phyloP scores from a whole-genome alignment of 257 asterid genomes.

The Solanum virginianum region DNA sequence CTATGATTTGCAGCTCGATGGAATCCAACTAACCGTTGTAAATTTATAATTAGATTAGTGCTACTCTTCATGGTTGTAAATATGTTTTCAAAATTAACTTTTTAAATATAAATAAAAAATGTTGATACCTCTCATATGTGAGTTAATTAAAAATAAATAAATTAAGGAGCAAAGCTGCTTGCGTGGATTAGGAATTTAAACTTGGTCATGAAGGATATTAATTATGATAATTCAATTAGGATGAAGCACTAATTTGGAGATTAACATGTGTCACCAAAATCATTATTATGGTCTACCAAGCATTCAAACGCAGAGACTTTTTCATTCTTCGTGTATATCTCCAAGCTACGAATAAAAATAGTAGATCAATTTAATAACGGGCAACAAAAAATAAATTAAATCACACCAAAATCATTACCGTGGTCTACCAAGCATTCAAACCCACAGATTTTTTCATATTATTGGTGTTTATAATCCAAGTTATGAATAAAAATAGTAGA shows the following conservation, averaged over 20 bases:
- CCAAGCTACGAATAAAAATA: no score
- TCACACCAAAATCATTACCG: no score
- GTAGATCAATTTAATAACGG: no score
- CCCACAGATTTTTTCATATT: no score
- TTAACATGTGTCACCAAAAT: background rate
- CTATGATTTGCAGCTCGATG: background rate
- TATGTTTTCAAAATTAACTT: background rate
- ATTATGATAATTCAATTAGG: no score
- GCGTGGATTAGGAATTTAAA: background rate
- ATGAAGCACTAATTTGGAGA: background rate
- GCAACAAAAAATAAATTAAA: no score
- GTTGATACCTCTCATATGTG: background rate
- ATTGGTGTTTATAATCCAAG: no score
- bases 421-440: background rate
- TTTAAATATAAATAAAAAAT: background rate
- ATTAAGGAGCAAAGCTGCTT: no score
- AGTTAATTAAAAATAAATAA: background rate
- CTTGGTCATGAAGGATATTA: background rate
- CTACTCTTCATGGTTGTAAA: no score
- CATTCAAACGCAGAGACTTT: no score
- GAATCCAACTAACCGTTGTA: no score
- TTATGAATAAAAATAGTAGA: background rate
- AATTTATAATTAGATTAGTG: background rate
- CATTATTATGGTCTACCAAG: background rate
- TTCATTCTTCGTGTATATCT: no score